Evolutionary conservation across 2,329 filamentous ascomycete genomes (phyloP).

Genomic region (Beauveria sp.): DNA sequence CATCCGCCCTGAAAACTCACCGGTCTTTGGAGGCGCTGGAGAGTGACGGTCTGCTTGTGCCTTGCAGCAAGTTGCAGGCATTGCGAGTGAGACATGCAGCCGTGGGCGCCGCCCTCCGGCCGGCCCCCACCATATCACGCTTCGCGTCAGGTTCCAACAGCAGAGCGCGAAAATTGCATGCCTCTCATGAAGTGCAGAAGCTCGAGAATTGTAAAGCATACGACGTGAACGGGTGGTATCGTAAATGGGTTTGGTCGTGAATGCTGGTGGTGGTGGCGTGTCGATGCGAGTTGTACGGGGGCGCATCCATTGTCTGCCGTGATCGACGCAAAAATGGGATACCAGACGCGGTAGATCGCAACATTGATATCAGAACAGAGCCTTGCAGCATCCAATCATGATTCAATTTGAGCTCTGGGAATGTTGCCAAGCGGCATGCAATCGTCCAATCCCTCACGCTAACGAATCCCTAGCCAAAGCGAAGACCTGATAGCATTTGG

Average conservation of each 20-base stretch:
- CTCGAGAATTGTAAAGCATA: not conserved
- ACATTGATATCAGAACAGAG: too few relatives aligned
- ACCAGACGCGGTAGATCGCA: not conserved
- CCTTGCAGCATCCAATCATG: not conserved
- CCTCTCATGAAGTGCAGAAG: not conserved
- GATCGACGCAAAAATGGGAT: not conserved
- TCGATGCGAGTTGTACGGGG: not conserved
- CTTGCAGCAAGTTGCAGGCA: not conserved
- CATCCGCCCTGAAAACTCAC: not conserved
- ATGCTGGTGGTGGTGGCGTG: not conserved
- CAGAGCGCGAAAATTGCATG: not conserved
- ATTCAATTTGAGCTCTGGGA: not conserved
- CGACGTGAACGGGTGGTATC: not conserved
- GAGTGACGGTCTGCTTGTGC: not conserved
- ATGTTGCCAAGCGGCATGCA: too few relatives aligned
- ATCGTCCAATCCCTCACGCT: too few relatives aligned
- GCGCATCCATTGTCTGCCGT: not conserved
- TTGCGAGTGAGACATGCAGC: constrained; percentile 1
- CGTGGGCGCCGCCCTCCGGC: not conserved
- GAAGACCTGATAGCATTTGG: not conserved
- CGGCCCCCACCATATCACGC: not conserved
- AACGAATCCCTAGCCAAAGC: too few relatives aligned
- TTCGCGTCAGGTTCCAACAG: not conserved
- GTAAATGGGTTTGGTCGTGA: not conserved
- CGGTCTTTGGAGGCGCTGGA: not conserved